Conservation (phyloP, 176 grass and related monocot genomes). For the Tillandsia leiboldiana region DNA sequence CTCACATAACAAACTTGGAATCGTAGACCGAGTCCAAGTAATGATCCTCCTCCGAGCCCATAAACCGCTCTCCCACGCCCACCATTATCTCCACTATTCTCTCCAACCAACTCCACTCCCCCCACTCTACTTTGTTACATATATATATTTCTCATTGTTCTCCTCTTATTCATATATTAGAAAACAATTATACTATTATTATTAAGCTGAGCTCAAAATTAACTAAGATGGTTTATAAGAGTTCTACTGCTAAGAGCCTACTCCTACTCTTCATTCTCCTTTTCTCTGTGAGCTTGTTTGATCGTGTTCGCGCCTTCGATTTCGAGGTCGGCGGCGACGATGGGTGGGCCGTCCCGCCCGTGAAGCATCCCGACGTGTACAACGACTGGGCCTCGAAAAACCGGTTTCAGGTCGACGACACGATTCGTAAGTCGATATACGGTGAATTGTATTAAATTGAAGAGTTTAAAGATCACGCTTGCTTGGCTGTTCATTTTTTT, state of each 20-base stretch:
- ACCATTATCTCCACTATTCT: constrained; percentile 8
- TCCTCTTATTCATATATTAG: neutral
- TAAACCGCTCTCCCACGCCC: constrained; percentile 1
- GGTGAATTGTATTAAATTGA: neutral
- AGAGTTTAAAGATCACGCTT: neutral
- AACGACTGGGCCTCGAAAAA: constrained; percentile 75
- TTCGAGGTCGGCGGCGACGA: constrained; percentile 63
- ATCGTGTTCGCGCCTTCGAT: constrained; percentile 17
- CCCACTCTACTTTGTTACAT: neutral
- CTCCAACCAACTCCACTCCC: neutral
- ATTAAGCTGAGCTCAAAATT: neutral
- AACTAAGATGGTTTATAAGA: neutral
- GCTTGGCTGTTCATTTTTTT: neutral
- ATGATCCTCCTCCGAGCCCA: neutral
- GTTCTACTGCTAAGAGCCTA: neutral
- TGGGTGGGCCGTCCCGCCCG: constrained; percentile 50
- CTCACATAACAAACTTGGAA: neutral
- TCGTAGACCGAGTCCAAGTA: neutral
- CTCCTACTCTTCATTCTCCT: constrained; percentile 4
- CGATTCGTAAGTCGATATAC: constrained; percentile 37
- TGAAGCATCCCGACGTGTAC: constrained; percentile 23
- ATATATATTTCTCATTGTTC: neutral
- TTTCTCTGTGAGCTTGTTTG: constrained; percentile 1
- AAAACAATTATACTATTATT: neutral
- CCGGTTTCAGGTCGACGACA: constrained; percentile 74